These are phyloP conservation scores for Aspergillus sp. DNA, from an alignment of 2,329 filamentous ascomycete species.

Conservation along the genomic window DNA sequence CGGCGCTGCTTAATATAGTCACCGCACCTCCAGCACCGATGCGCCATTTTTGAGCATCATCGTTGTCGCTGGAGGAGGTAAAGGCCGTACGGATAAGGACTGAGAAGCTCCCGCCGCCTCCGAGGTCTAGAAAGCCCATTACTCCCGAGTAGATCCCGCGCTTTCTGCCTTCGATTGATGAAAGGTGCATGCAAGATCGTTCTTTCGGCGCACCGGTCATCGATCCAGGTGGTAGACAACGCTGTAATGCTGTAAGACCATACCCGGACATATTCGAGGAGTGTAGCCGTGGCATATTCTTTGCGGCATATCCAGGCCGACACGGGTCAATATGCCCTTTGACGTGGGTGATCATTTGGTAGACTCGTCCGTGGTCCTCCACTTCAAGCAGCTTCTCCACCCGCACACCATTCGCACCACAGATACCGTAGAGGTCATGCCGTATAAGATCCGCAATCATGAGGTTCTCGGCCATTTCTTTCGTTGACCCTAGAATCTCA, in stretches of 20 bases:
- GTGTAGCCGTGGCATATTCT: constrained; percentile 34
- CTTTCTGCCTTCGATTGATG: constrained; percentile 65
- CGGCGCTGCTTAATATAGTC: constrained; percentile 78
- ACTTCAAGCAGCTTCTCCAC: constrained; percentile 82
- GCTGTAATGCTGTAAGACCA: constrained; percentile 75
- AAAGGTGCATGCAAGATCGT: constrained; percentile 82
- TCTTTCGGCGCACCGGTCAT: constrained; percentile 98
- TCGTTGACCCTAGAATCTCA: constrained; percentile 74
- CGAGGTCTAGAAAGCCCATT: constrained; percentile 85
- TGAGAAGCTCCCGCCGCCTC: constrained; percentile 85
- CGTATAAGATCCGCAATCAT: constrained; percentile 99
- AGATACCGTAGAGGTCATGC: constrained; percentile 87
- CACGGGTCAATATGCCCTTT: constrained; percentile 60
- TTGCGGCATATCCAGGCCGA: constrained; percentile 36
- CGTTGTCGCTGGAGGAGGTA: constrained; percentile 35
- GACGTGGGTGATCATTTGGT: constrained; percentile 87
- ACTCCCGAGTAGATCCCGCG: constrained; percentile 86
- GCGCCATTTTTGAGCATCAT: constrained; percentile 62
- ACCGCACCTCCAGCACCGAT: constrained; percentile 91
- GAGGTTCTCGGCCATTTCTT: constrained; percentile 92
- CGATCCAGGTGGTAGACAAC: constrained; percentile 82
- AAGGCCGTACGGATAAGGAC: constrained; percentile 88
- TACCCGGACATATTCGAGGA: constrained; percentile 41
- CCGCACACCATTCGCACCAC: constrained; percentile 71
- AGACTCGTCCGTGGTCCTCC: constrained; percentile 89